Percentiles rank a stretch among this genome's conserved stretches.
Evolutionary conservation across 306 rosid genomes (phyloP).

Genomic region (Cicer bijugum): DNA sequence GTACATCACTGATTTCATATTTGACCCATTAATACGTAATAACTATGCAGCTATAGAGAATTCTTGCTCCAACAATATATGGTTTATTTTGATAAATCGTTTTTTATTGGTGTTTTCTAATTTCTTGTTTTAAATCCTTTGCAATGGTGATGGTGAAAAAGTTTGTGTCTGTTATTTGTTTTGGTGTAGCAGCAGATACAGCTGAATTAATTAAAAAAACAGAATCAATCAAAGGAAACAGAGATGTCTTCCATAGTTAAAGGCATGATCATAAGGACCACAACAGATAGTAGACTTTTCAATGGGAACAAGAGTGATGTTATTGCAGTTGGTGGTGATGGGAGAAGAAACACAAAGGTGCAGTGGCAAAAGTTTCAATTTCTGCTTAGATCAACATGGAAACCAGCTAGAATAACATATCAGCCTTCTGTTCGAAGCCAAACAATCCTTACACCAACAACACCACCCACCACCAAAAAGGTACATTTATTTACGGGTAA

Average conservation of each 20-base stretch:
- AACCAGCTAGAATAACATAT: slow-evolving; percentile 39
- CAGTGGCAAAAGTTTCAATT: slow-evolving; percentile 30
- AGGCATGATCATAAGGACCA: slow-evolving; percentile 60
- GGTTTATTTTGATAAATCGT: too few relatives aligned
- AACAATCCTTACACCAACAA: slow-evolving; percentile 62
- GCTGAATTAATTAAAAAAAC: neutral
- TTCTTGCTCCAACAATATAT: too few relatives aligned
- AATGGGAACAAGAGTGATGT: slow-evolving; percentile 41
- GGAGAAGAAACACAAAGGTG: slow-evolving; percentile 25
- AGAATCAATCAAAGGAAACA: neutral
- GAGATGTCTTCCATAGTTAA: slow-evolving; percentile 64
- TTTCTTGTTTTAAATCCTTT: neutral
- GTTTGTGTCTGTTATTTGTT: neutral
- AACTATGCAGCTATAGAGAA: too few relatives aligned
- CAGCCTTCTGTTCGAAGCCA: slow-evolving; percentile 44
- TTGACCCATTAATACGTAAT: neutral
- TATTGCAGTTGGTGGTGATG: neutral
- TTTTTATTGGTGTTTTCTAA: too few relatives aligned
- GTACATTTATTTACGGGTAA: slow-evolving; percentile 40
- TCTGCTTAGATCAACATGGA: slow-evolving; percentile 21
- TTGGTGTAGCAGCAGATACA: neutral
- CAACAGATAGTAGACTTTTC: slow-evolving; percentile 48
- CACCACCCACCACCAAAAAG: slow-evolving; percentile 74
- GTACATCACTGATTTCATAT: slow-evolving; percentile 39
- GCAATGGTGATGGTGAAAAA: neutral